Evolutionary conservation across 2,329 filamentous ascomycete genomes (phyloP), one percentile per base, ranked within the genome.

Genomic region (Aotearoamyces nothofagi): DNA sequence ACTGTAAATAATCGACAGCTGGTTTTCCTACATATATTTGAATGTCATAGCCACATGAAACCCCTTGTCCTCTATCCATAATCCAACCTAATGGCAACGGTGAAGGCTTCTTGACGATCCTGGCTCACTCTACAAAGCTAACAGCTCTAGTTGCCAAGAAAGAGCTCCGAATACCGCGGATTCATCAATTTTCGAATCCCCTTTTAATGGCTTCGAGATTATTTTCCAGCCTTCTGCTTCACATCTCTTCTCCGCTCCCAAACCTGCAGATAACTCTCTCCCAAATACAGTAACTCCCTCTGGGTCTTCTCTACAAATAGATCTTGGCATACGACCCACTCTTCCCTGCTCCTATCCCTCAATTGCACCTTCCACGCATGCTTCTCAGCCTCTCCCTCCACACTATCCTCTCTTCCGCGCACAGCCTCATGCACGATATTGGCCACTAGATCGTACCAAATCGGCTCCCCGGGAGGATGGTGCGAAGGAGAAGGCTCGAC

Each of bases 291-390:
- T 43, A 92, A 67, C 60, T 98, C 87, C 38, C 71, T 80, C 54
- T 87, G 78, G 12, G 90, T 79, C 53, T 77, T 76, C 49, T 94
- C 81, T 5, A 98, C 87, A 50, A 78, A 94, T 40, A 98, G 51
- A 57, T 98, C 90, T 58, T 98, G 90, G 32, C 86, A 78, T 33
- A 92, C 79, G 30, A 92, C 70, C 90, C 90, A 98, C 50, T 92
- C 79, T 17, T 80, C 78, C 13, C 77, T 66, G 14, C 73, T 77
- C 47, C 81, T 78, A 48, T 93, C 81, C 43, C 74, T 66, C 28
- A 98, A 57, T 58, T 98, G 90, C 13, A 84, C 83, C 51, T 92
- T 84, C 86, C 90, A 98, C 9, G 84, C 82, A 51, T 92, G 61
- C 56, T 81, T 80, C 56, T 94, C 86, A 24, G 75, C 81, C 42